Evolutionary conservation across 305 asterid genomes (phyloP).

Genomic region (Striga hermonthica): DNA sequence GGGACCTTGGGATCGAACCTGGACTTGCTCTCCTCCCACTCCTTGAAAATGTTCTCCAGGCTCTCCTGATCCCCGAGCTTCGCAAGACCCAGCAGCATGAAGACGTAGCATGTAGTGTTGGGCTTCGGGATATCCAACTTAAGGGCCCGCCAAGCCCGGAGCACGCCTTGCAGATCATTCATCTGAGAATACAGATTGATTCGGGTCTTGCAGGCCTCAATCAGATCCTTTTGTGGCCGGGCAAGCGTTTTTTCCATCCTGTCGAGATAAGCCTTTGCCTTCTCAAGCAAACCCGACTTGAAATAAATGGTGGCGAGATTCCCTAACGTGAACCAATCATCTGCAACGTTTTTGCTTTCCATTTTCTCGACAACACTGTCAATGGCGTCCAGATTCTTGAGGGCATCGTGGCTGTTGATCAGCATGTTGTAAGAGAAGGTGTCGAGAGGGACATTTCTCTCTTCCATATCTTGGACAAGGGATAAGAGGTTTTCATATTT

Average conservation of each 20-base stretch:
- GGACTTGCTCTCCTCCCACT: slow-evolving; percentile 52
- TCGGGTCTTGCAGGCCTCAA: slow-evolving; percentile 40
- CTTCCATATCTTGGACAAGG: slow-evolving; percentile 66
- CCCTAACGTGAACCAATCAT: slow-evolving; percentile 53
- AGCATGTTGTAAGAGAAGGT: slow-evolving; percentile 51
- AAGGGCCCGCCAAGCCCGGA: slow-evolving; percentile 46
- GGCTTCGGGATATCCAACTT: slow-evolving; percentile 39
- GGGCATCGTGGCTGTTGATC: slow-evolving; percentile 55
- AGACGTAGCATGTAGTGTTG: slow-evolving; percentile 46
- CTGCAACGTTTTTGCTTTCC: slow-evolving; percentile 40
- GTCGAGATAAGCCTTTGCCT: slow-evolving; percentile 41
- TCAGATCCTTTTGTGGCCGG: slow-evolving; percentile 17
- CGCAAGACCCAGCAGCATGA: slow-evolving; percentile 56
- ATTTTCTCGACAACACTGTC: slow-evolving; percentile 58
- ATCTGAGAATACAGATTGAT: slow-evolving; percentile 47
- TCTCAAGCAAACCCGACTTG: slow-evolving; percentile 44
- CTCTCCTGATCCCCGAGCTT: slow-evolving; percentile 56
- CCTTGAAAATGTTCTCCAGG: slow-evolving; percentile 48
- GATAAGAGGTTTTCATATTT: slow-evolving; percentile 45
- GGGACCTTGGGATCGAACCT: slow-evolving; percentile 50
- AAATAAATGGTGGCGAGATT: slow-evolving; percentile 57
- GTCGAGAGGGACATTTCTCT: slow-evolving; percentile 39
- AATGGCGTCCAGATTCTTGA: slow-evolving; percentile 44
- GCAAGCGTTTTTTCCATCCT: slow-evolving; percentile 44
- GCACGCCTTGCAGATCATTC: slow-evolving; percentile 55